Evolutionary conservation across 176 grass and related monocot genomes (phyloP).

Genomic region (Triticum timopheevii): DNA sequence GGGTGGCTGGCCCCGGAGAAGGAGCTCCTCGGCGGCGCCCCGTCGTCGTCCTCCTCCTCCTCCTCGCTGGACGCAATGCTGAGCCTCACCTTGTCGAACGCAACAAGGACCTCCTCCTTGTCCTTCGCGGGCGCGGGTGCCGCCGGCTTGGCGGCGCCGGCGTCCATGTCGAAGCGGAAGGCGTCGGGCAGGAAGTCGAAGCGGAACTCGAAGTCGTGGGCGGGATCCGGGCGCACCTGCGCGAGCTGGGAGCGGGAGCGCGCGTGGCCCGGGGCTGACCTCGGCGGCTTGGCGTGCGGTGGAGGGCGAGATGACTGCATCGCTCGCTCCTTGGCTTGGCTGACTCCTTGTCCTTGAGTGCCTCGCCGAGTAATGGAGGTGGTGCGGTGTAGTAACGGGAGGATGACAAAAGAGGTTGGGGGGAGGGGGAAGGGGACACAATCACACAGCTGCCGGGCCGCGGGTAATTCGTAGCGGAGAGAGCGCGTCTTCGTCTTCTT

Average conservation of each 20-base stretch:
- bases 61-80: constrained; percentile 50
- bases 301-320: constrained; percentile 41
- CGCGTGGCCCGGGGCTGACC: background rate
- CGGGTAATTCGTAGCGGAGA: background rate
- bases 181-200: constrained; percentile 25
- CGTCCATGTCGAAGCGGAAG: constrained; percentile 45
- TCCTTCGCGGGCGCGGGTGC: background rate
- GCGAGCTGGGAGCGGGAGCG: constrained; percentile 32
- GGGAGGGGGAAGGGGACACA: constrained; percentile 22
- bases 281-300: constrained; percentile 29
- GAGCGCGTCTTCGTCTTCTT: background rate
- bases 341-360: background rate
- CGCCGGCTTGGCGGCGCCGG: background rate
- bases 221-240: constrained; percentile 5
- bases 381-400: constrained; percentile 11
- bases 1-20: constrained; percentile 62
- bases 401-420: constrained; percentile 43
- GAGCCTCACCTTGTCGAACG: constrained; percentile 49
- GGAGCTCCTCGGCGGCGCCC: constrained; percentile 38
- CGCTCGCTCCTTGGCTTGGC: background rate
- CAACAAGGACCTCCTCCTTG: constrained; percentile 4
- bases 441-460: background rate
- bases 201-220: constrained; percentile 38
- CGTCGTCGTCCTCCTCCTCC: constrained; percentile 15
- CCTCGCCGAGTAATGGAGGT: background rate